Base-by-base conservation (phyloP, 164 flowering plant species). In the Stephania cephalantha region DNA sequence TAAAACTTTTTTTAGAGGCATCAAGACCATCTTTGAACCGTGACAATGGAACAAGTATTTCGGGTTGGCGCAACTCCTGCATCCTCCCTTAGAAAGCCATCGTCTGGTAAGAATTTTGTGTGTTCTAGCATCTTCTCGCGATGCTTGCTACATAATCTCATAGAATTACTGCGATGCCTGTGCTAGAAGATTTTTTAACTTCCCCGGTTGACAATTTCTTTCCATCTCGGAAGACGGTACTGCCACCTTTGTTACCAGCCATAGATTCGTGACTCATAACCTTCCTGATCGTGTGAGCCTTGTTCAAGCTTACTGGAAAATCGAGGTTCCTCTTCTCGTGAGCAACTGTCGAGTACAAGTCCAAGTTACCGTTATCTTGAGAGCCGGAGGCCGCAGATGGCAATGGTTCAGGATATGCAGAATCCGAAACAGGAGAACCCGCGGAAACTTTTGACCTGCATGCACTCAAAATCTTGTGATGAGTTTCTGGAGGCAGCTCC, bases 401-500 rank as follows among this genome's bases (percentile, higher is more conserved):
- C 42, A 71, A 50, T 52, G 63, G 61, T 76, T 79, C 78, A 67
- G 4, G 45, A 50, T 66, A 68, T 22, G 63, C 69, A 13, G 75
- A 81, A 30, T 69, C 71, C 2, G 72, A 55, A 78, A 48, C 78
- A 69, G 74, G 29, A 13, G 70, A 78, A 79, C 73, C 29, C 46
- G 50, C 52, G 42, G 74, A 77, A 63, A 83, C 78, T 78, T 85
- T 84, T 77, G 46, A 15, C 53, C 74, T 79, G 44, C 81, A 85
- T 22, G 74, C 63, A n/a, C 65, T 72, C 8, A 84, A 73, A 77
- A 87, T 81, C 74, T 73, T 80, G 46, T 72, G 25, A 72, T 79
- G 81, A 22, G 78, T 72, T 75, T 90, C 87, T 6, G 87, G 84
- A 70, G 92, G 81, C 65, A 90, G 76, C 67, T 83, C 89, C 72